These are phyloP conservation scores for Aspergillus sp. DNA, from an alignment of 2,329 filamentous ascomycete genomes.

Conservation along the genomic window DNA sequence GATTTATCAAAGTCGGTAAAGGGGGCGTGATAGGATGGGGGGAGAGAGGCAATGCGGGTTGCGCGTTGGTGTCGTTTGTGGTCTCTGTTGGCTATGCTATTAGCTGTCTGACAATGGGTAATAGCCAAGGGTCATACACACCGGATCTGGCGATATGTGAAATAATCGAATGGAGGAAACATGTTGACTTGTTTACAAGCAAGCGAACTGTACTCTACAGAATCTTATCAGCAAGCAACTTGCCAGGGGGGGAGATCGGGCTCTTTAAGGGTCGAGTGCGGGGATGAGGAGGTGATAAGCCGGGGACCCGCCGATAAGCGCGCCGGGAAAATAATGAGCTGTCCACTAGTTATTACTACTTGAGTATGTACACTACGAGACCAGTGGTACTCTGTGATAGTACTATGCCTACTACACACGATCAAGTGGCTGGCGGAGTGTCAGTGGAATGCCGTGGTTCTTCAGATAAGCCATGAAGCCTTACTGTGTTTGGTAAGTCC, in stretches of 20 bases:
- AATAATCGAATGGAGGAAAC: constrained; percentile 55
- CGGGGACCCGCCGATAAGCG: constrained; percentile 1
- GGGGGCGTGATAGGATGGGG: constrained; percentile 55
- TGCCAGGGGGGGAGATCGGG: background rate
- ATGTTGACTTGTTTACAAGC: constrained; percentile 18
- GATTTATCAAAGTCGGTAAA: constrained; percentile 57
- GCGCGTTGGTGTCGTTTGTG: constrained; percentile 71
- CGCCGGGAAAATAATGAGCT: background rate
- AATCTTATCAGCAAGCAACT: background rate
- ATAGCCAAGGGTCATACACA: constrained; percentile 33
- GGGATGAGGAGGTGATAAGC: background rate
- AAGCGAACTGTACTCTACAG: too few relatives aligned
- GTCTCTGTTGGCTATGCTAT: constrained; percentile 45
- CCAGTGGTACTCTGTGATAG: too few relatives aligned
- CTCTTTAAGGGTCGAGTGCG: background rate
- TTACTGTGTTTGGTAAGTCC: too few relatives aligned
- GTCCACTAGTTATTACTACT: too few relatives aligned
- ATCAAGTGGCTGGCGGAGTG: too few relatives aligned
- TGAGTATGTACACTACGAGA: too few relatives aligned
- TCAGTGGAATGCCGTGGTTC: too few relatives aligned
- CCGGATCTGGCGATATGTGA: constrained; percentile 65
- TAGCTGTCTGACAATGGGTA: background rate
- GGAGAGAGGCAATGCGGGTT: constrained; percentile 59
- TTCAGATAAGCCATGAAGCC: too few relatives aligned
- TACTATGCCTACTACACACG: too few relatives aligned